These are phyloP conservation scores for Candida parachauliodes DNA, from an alignment of 805 yeast species.

Conservation along the genomic window DNA sequence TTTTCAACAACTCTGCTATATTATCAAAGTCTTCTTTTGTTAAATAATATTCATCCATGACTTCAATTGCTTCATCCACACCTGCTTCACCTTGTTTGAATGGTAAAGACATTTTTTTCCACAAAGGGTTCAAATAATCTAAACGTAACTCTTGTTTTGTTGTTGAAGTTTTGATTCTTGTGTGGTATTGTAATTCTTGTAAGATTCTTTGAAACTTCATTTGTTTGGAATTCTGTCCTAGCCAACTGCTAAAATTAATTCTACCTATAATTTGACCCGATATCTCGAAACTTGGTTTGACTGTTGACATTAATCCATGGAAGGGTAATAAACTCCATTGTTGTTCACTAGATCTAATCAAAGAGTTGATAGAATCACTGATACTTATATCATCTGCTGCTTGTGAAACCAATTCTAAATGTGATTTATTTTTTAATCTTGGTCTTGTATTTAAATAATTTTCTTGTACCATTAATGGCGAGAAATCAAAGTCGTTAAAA, in stretches of 20 bases:
- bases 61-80: conserved; percentile 57
- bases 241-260: conserved; percentile 77
- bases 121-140: conserved; percentile 68
- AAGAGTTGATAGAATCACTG: conserved; percentile 75
- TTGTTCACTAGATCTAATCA: conserved; percentile 87
- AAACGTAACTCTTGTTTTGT: conserved; percentile 71
- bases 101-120: conserved; percentile 56
- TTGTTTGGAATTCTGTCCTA: conserved; percentile 85
- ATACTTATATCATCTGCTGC: conserved; percentile 89
- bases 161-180: conserved; percentile 75
- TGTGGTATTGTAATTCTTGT: conserved; percentile 86
- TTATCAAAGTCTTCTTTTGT: conserved; percentile 93
- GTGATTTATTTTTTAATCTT: conserved; percentile 41
- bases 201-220: conserved; percentile 74
- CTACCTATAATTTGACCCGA: conserved; percentile 70
- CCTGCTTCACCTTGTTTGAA: conserved; percentile 59
- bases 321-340: conserved; percentile 92
- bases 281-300: conserved; percentile 70
- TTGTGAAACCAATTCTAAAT: conserved; percentile 58
- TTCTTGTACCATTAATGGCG: conserved; percentile 95
- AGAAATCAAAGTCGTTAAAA: conserved; percentile 90
- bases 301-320: conserved; percentile 83
- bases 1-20: conserved; percentile 79
- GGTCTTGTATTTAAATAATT: conserved; percentile 77
- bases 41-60: conserved; percentile 80